Conservation (phyloP, 2,329 filamentous ascomycete genomes). For the Colletotrichum magnum region DNA sequence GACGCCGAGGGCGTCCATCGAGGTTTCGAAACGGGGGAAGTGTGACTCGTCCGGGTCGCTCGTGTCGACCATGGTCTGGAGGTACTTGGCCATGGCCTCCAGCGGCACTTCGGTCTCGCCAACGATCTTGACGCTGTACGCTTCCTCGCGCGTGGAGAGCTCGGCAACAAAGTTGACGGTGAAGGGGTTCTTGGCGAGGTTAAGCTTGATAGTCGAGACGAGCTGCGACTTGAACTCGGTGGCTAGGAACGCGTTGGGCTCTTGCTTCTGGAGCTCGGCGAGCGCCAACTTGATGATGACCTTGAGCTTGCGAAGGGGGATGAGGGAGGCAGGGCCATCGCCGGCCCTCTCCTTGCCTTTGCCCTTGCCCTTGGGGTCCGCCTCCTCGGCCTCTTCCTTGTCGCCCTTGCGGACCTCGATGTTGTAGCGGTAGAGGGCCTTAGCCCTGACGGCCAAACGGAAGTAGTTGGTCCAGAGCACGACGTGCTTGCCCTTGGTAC, state of each 20-base stretch:
- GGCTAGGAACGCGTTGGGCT: slow-evolving; percentile 52
- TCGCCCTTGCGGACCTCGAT: slow-evolving; percentile 51
- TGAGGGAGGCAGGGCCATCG: slow-evolving; percentile 44
- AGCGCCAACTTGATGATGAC: slow-evolving; percentile 58
- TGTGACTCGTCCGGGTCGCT: slow-evolving; percentile 49
- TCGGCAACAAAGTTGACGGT: slow-evolving; percentile 52
- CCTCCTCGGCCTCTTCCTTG: slow-evolving; percentile 34
- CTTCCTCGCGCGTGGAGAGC: slow-evolving; percentile 49
- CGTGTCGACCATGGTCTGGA: slow-evolving; percentile 58
- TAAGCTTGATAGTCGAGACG: slow-evolving; percentile 55
- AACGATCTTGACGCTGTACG: slow-evolving; percentile 58
- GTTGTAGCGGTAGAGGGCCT: slow-evolving; percentile 61
- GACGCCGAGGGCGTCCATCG: slow-evolving; percentile 66
- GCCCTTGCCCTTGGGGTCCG: slow-evolving; percentile 41
- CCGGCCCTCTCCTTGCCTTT: slow-evolving; percentile 33
- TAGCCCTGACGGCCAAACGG: slow-evolving; percentile 54
- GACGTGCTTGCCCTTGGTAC: slow-evolving; percentile 57
- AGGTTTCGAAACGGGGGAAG: slow-evolving; percentile 65
- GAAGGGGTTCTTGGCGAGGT: slow-evolving; percentile 52
- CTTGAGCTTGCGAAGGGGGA: slow-evolving; percentile 61
- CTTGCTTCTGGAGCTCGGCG: slow-evolving; percentile 49
- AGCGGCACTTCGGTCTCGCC: slow-evolving; percentile 56
- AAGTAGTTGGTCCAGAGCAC: slow-evolving; percentile 71
- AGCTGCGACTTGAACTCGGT: slow-evolving; percentile 68
- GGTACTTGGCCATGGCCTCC: slow-evolving; percentile 58